Conservation (phyloP, 192 early-diverging fungal species). For the Kickxella alabastrina region DNA sequence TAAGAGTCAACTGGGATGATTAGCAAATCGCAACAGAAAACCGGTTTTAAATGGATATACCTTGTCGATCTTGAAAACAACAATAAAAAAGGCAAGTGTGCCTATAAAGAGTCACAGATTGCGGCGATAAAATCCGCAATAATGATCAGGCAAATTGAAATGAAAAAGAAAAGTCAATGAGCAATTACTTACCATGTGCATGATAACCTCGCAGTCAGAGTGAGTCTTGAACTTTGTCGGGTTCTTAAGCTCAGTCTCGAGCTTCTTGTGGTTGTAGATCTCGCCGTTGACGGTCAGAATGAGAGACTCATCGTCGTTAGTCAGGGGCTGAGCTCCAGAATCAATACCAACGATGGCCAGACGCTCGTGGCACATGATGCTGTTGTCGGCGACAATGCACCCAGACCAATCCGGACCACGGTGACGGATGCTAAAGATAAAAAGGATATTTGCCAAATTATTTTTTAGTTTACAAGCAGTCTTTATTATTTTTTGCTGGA, state of each 20-base stretch:
- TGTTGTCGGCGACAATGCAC: slow-evolving; percentile 73
- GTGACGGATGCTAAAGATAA: too few species aligned
- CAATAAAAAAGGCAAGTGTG: too few species aligned
- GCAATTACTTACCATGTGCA: slow-evolving; percentile 60
- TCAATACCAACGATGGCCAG: slow-evolving; percentile 98
- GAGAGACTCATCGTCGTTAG: slow-evolving; percentile 82
- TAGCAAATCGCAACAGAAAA: neutral
- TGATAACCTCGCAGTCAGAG: slow-evolving; percentile 97
- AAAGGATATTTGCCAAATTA: too few species aligned
- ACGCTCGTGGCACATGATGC: slow-evolving; percentile 95
- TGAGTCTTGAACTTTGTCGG: slow-evolving; percentile 84
- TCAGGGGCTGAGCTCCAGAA: slow-evolving; percentile 92
- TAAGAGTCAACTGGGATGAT: too few species aligned
- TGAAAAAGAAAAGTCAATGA: too few species aligned
- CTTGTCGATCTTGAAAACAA: too few species aligned
- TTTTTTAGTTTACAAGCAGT: too few species aligned
- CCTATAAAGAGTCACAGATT: too few species aligned
- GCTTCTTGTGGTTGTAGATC: slow-evolving; percentile 95
- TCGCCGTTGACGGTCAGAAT: slow-evolving; percentile 96
- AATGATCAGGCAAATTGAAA: too few species aligned
- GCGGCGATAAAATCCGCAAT: too few species aligned
- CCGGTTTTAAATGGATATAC: too few species aligned
- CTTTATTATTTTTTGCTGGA: too few species aligned
- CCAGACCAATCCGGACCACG: slow-evolving; percentile 99
- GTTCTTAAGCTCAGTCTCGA: slow-evolving; percentile 70